These are phyloP conservation scores for Spathaspora girioi DNA, from an alignment of 805 yeast genomes.

Conservation along the genomic window DNA sequence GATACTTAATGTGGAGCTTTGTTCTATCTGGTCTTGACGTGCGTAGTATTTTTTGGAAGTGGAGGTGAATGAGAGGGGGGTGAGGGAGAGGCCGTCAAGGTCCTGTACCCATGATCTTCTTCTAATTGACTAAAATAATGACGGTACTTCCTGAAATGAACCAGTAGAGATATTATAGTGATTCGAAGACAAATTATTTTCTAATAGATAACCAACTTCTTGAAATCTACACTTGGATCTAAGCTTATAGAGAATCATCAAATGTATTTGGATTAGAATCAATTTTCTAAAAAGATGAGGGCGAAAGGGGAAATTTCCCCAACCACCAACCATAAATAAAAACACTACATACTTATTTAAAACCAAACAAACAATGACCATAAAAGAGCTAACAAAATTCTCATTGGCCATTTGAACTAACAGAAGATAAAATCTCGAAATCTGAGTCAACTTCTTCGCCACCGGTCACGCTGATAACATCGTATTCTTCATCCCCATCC, in stretches of 20 bases:
- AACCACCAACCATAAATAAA: background rate
- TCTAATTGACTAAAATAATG: no score
- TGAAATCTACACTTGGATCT: no score
- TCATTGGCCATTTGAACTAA: slow-evolving; percentile 3
- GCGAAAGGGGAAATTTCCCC: background rate
- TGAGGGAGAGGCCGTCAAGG: no score
- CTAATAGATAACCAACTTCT: no score
- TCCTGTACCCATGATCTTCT: no score
- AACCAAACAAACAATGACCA: background rate
- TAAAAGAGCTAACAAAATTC: background rate
- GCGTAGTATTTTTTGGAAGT: no score
- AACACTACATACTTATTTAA: background rate
- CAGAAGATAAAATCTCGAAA: slow-evolving; percentile 33
- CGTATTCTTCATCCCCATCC: slow-evolving; percentile 26
- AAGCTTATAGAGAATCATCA: background rate
- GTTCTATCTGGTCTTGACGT: no score
- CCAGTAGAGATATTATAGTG: no score
- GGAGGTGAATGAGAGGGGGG: no score
- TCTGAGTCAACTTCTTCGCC: slow-evolving; percentile 32
- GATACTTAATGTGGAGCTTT: no score
- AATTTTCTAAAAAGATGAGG: background rate
- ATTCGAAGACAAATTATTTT: no score
- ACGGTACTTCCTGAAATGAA: no score
- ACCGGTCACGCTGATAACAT: slow-evolving; percentile 30
- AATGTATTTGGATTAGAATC: background rate